Evolutionary conservation across 1,139 yeast species (phyloP).

Genomic region (Petasospora fabianii): DNA sequence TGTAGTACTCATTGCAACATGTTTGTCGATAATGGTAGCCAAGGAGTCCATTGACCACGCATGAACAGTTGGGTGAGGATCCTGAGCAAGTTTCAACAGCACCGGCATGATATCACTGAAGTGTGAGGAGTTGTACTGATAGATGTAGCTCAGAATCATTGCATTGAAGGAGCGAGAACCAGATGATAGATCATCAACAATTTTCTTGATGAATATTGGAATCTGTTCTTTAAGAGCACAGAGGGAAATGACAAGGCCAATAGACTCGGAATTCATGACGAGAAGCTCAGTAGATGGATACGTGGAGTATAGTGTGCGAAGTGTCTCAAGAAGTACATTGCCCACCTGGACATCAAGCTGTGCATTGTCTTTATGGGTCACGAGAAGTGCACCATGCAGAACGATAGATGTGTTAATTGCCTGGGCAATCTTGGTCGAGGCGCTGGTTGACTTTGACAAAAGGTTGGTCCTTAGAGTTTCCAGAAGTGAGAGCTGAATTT

Average conservation of each 20-base stretch:
- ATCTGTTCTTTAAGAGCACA: constrained; percentile 46
- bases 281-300: constrained; percentile 34
- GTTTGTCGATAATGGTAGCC: constrained; percentile 52
- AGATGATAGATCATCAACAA: constrained; percentile 61
- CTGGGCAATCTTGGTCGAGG: constrained; percentile 47
- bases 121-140: constrained; percentile 44
- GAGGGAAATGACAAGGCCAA: constrained; percentile 57
- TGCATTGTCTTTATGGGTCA: constrained; percentile 14
- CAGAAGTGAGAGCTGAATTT: constrained; percentile 80
- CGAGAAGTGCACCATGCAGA: constrained; percentile 51
- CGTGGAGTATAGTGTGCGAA: constrained; percentile 41
- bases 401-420: constrained; percentile 62
- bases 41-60: constrained; percentile 66
- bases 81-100: constrained; percentile 57
- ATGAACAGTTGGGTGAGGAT: constrained; percentile 84
- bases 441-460: constrained; percentile 32
- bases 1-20: constrained; percentile 43
- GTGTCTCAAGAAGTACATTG: constrained; percentile 51
- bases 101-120: constrained; percentile 51
- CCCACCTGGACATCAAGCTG: constrained; percentile 37
- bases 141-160: constrained; percentile 57
- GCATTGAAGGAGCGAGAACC: constrained; percentile 62
- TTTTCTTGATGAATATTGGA: constrained; percentile 52
- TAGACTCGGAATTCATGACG: constrained; percentile 57
- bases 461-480: constrained; percentile 70